Percentiles rank a stretch among this genome's conserved stretches.
phyloP scores from a whole-genome alignment of 768 basidiomycete species.

The Leccinum variicolor region DNA sequence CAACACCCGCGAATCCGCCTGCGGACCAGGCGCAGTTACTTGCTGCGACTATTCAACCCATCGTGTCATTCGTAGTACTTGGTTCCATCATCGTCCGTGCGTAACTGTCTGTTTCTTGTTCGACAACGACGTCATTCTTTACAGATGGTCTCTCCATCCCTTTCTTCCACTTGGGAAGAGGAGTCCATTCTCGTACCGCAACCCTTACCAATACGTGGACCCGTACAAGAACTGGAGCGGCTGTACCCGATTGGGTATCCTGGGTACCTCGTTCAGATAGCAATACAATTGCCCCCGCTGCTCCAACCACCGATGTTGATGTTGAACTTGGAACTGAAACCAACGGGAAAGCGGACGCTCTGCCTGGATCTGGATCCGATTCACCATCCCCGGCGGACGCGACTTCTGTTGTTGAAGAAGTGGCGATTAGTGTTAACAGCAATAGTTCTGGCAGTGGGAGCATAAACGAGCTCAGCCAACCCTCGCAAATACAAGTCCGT shows the following conservation, averaged over 20 bases:
- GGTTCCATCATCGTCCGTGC: conserved; percentile 80
- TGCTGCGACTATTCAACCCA: conserved; percentile 70
- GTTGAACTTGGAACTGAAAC: conserved; percentile 19
- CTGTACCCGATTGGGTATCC: conserved; percentile 45
- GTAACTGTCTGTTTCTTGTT: conserved; percentile 22
- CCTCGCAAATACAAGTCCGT: conserved; percentile 21
- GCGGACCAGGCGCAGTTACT: conserved; percentile 68
- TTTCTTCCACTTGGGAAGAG: conserved; percentile 55
- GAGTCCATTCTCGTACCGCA: conserved; percentile 42
- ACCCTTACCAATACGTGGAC: conserved; percentile 46
- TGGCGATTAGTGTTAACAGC: not conserved
- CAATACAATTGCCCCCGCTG: not conserved
- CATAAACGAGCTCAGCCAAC: not conserved
- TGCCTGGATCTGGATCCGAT: not conserved
- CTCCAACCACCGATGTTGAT: conserved; percentile 3
- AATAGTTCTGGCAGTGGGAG: not conserved
- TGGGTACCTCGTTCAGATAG: conserved; percentile 28
- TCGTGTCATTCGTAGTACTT: conserved; percentile 86
- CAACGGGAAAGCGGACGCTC: not conserved
- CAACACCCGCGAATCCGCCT: conserved; percentile 56
- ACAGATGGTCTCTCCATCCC: conserved; percentile 70
- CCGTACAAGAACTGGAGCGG: conserved; percentile 26
- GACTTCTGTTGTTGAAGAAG: not conserved
- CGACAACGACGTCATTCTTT: not conserved
- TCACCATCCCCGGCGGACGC: not conserved